Evolutionary conservation across 2,329 filamentous ascomycete genomes (phyloP).

Genomic region (Phialophora verrucosa): DNA sequence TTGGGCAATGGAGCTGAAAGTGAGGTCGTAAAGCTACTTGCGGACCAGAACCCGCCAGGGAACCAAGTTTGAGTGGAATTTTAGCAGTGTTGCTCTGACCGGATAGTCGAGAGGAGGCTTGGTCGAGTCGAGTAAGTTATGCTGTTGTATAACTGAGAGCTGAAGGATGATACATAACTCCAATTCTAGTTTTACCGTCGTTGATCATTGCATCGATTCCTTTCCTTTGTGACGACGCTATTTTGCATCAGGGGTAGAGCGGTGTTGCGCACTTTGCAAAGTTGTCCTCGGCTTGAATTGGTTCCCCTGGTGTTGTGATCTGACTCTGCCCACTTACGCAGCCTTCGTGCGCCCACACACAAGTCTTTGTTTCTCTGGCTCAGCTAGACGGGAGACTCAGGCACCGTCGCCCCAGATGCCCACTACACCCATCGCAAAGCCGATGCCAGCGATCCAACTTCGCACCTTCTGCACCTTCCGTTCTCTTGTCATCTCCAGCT

Average conservation of each 20-base stretch:
- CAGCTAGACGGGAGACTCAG: conserved; percentile 29
- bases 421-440: conserved; percentile 54
- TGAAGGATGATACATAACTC: not conserved
- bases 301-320: not conserved
- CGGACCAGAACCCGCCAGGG: not conserved
- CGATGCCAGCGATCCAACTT: conserved; percentile 49
- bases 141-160: not conserved
- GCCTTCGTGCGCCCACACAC: too few relatives aligned
- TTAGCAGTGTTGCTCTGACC: not conserved
- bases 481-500: conserved; percentile 52
- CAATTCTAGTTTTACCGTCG: not conserved
- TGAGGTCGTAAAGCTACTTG: not conserved
- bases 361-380: not conserved
- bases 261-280: not conserved
- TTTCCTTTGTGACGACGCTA: not conserved
- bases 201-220: not conserved
- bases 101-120: not conserved
- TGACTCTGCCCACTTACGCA: not conserved
- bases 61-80: conserved; percentile 1
- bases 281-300: conserved; percentile 4
- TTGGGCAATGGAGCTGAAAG: not conserved
- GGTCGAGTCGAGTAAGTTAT: conserved; percentile 10
- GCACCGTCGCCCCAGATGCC: conserved; percentile 56
- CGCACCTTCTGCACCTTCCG: conserved; percentile 47
- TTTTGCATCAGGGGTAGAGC: not conserved